Evolutionary conservation across 352 stramenopile genomes (phyloP).

Genomic region (Thraustochytrium striatum): DNA sequence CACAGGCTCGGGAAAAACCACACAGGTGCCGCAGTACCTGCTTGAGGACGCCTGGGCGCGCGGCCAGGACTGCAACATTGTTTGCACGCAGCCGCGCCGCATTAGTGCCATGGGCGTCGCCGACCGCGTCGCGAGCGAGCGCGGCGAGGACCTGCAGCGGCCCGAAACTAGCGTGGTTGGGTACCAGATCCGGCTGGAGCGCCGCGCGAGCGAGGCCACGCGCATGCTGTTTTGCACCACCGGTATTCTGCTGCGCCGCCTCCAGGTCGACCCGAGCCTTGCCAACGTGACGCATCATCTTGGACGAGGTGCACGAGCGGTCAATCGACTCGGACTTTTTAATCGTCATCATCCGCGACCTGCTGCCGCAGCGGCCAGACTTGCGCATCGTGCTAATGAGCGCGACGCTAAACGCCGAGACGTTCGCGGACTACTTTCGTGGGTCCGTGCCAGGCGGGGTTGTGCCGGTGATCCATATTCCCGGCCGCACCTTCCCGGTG

Average conservation of each 20-base stretch:
- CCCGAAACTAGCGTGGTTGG: slow-evolving; percentile 62
- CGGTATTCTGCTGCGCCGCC: slow-evolving; percentile 81
- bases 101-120: slow-evolving; percentile 79
- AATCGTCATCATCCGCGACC: slow-evolving; percentile 79
- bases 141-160: slow-evolving; percentile 57
- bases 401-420: slow-evolving; percentile 87
- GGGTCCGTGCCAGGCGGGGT: background rate
- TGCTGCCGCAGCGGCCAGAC: slow-evolving; percentile 51
- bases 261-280: slow-evolving; percentile 71
- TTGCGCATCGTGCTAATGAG: slow-evolving; percentile 81
- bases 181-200: slow-evolving; percentile 80
- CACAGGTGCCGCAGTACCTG: slow-evolving; percentile 52
- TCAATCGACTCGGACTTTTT: slow-evolving; percentile 93
- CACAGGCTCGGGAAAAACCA: slow-evolving; percentile 89
- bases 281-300: slow-evolving; percentile 88
- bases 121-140: slow-evolving; percentile 72
- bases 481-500: slow-evolving; percentile 77
- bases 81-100: slow-evolving; percentile 80
- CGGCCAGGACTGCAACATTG: slow-evolving; percentile 57
- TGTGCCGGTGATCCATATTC: slow-evolving; percentile 36
- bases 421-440: slow-evolving; percentile 90
- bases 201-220: slow-evolving; percentile 70
- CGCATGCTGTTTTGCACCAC: slow-evolving; percentile 96
- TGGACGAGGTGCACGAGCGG: slow-evolving; percentile 97
- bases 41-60: slow-evolving; percentile 45